phyloP scores from a whole-genome alignment of 129 eudicot species.

The Deinandra increscens region DNA sequence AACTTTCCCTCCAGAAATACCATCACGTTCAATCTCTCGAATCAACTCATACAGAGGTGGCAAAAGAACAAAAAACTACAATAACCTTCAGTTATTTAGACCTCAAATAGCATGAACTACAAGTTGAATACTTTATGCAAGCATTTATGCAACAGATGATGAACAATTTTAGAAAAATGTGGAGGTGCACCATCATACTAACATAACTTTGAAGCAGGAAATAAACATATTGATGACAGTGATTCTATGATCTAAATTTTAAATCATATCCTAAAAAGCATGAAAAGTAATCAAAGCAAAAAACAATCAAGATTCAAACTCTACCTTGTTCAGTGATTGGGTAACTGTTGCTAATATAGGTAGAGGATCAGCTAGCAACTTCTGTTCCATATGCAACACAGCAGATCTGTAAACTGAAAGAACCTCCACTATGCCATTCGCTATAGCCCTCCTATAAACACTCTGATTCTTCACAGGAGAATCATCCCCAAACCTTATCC shows the following conservation, averaged over 20 bases:
- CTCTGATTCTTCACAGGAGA: constrained; percentile 61
- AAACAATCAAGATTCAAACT: background rate
- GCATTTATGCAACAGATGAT: background rate
- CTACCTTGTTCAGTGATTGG: constrained; percentile 87
- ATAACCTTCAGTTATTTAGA: constrained; percentile 22
- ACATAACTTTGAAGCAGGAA: background rate
- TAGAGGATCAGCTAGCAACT: constrained; percentile 72
- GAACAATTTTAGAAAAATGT: background rate
- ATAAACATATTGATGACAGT: background rate
- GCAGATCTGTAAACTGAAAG: constrained; percentile 88
- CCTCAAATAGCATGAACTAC: constrained; percentile 21
- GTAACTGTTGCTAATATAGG: constrained; percentile 87
- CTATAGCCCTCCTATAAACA: constrained; percentile 86
- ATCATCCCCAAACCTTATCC: constrained; percentile 67
- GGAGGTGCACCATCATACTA: background rate
- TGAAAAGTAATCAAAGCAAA: background rate
- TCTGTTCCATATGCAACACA: constrained; percentile 91
- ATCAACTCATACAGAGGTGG: constrained; percentile 95
- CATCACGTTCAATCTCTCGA: constrained; percentile 82
- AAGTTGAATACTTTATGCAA: background rate
- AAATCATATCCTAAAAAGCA: background rate
- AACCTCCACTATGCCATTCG: constrained; percentile 89
- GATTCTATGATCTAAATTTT: background rate
- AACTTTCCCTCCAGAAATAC: constrained; percentile 80
- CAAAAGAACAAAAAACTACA: constrained; percentile 83